Evolutionary conservation across 129 eudicot genomes (phyloP), one percentile per base, ranked within the genome.

Genomic region (Daucus carota): DNA sequence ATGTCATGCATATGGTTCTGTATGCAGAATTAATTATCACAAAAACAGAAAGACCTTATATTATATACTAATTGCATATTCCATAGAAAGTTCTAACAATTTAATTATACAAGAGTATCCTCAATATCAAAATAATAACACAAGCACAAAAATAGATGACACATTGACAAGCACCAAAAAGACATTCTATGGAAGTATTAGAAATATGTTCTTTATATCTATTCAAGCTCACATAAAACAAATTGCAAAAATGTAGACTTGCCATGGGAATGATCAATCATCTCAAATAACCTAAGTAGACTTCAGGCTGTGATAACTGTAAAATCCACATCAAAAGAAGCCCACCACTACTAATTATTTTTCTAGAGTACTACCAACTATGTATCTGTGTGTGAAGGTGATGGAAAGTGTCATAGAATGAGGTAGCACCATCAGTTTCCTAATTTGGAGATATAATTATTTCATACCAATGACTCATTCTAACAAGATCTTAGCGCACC

Each of bases 221-320:
- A 65, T 31, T 65, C 17, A 14, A 15, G n/a, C 3, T 65, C 8
- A 29, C 17, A 11, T 3, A 29, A 33, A 63, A 14, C n/a, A 29
- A 67, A 67, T 29, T 34, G 7, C 72, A n/a, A n/a, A n/a, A n/a
- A n/a, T n/a, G n/a, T n/a, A 33, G 13, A 67, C 34, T 34, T 34
- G 6, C 44, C 26, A 6, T 34, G 38, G 26, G 72, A 18, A 67
- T 67, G 12, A 16, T 17, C 34, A 70, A 41, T 41, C 47, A 70
- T 40, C 28, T 22, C 16, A 41, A 70, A 41, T 70, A 52, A 41
- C 36, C 52, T n/a, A 4, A 41, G 43, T 41, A 31, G 50, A 40
- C 32, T 70, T 70, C 33, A 70, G 22, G 74, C 18, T 70, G 45
- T 38, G 74, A 41, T 50, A 70, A n/a, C 50, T 70, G 48, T 41